Conservation (phyloP, 768 basidiomycete species). For the Boletales sp. region DNA sequence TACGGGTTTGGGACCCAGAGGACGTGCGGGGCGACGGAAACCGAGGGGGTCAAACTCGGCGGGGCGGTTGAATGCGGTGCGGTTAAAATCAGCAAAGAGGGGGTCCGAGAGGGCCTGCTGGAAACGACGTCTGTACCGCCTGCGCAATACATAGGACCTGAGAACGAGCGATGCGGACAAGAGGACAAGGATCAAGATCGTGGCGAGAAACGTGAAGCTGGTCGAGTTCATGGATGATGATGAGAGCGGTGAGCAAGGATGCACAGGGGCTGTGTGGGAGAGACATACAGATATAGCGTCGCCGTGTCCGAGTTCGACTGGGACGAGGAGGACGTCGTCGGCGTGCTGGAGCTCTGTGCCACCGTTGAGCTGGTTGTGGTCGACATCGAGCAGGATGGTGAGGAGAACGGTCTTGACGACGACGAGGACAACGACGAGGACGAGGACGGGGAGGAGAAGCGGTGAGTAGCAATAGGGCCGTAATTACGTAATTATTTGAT, state of each 20-base stretch:
- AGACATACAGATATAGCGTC: conserved; percentile 29
- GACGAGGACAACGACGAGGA: background rate
- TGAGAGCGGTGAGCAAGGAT: background rate
- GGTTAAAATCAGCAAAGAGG: conserved; percentile 30
- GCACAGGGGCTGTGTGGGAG: conserved; percentile 11
- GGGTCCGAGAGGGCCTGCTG: conserved; percentile 54
- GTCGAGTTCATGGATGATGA: conserved; percentile 11
- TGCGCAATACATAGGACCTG: conserved; percentile 58
- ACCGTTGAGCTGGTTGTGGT: background rate
- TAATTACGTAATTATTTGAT: conserved; percentile 19
- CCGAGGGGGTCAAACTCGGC: background rate
- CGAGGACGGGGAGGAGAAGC: background rate
- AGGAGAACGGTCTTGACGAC: background rate
- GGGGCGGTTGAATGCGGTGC: background rate
- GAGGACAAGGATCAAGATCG: conserved; percentile 61
- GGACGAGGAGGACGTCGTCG: conserved; percentile 1
- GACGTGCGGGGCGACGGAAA: conserved; percentile 4
- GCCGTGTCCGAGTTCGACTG: conserved; percentile 14
- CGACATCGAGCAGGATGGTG: conserved; percentile 9
- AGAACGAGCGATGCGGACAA: conserved; percentile 63
- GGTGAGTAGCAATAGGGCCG: background rate
- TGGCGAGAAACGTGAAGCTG: conserved; percentile 72
- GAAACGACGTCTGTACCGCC: conserved; percentile 52
- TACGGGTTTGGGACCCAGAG: conserved; percentile 11
- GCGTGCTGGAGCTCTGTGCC: background rate